phyloP scores from a whole-genome alignment of 345 rosid species.

The Barbarea vulgaris region DNA sequence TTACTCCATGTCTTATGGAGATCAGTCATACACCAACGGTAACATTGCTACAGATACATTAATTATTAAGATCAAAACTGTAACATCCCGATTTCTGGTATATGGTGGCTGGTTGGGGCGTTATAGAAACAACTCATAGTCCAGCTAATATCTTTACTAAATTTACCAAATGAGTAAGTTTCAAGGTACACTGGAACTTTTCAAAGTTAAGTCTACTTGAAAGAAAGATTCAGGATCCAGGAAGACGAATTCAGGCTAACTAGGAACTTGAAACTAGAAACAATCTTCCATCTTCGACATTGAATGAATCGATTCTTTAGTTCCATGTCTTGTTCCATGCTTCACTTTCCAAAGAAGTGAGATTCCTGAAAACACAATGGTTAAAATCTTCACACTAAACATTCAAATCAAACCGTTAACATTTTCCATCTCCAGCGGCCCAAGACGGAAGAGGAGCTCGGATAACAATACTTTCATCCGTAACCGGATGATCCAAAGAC shows the following conservation, averaged over 20 bases:
- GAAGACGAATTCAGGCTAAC: not conserved
- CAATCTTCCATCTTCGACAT: not conserved
- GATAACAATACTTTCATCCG: conserved; percentile 47
- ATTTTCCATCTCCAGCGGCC: conserved; percentile 36
- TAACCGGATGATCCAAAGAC: conserved; percentile 73
- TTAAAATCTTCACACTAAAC: not conserved
- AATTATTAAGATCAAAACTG: no score
- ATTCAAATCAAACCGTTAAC: not conserved
- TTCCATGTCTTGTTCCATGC: not conserved
- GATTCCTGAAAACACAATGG: not conserved
- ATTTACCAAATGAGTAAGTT: not conserved
- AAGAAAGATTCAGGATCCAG: not conserved
- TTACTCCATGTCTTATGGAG: no score
- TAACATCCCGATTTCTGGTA: no score
- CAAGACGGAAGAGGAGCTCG: conserved; percentile 72
- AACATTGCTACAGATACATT: no score
- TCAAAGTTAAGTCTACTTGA: not conserved
- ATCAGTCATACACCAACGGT: no score
- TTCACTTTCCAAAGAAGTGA: not conserved
- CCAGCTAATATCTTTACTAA: not conserved
- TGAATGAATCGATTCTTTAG: not conserved
- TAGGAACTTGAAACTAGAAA: not conserved
- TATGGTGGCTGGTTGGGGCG: no score
- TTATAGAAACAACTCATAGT: not conserved
- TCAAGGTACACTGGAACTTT: not conserved